A percentile compares a stretch with the other conserved stretches of the same genome.
These are phyloP conservation scores for Aspergillus japonicus DNA, from an alignment of 2,329 filamentous ascomycete species.

Conservation along the genomic window DNA sequence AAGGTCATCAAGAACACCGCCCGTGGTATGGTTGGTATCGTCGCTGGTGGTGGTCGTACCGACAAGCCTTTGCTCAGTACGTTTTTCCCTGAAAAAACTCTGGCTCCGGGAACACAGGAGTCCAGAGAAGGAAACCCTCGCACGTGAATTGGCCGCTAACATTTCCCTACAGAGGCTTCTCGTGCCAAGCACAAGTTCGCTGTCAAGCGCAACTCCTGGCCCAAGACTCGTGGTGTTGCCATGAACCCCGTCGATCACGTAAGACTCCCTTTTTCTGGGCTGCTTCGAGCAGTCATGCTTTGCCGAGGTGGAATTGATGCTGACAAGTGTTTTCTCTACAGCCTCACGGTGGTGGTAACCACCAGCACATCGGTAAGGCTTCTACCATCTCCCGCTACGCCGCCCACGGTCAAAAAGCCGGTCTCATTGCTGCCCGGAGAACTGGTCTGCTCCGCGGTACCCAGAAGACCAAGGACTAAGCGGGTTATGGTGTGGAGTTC, in stretches of 20 bases:
- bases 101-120: not conserved
- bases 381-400: slow-evolving; percentile 99
- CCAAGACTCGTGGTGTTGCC: slow-evolving; percentile 99
- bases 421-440: slow-evolving; percentile 99
- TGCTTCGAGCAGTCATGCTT: not conserved
- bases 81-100: slow-evolving; percentile 13
- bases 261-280: slow-evolving; percentile 34
- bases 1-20: slow-evolving; percentile 92
- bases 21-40: slow-evolving; percentile 99
- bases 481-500: slow-evolving; percentile 61
- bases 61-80: slow-evolving; percentile 97
- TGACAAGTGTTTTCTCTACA: slow-evolving; percentile 29
- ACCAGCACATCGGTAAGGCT: slow-evolving; percentile 99
- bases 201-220: slow-evolving; percentile 99
- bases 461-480: slow-evolving; percentile 99
- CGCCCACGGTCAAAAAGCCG: slow-evolving; percentile 97
- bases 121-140: not conserved
- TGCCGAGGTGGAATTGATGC: slow-evolving; percentile 5
- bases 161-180: slow-evolving; percentile 73
- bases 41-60: slow-evolving; percentile 98
- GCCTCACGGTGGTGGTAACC: slow-evolving; percentile 98
- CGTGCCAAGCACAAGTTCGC: slow-evolving; percentile 99
- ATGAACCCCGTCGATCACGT: slow-evolving; percentile 99
- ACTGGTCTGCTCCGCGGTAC: slow-evolving; percentile 99
- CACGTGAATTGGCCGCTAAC: slow-evolving; percentile 40